A percentile compares a stretch with the other conserved stretches of the same genome.
phyloP scores from a whole-genome alignment of 2,329 filamentous ascomycete genomes.

The Stachybotrys chlorohalonatus region DNA sequence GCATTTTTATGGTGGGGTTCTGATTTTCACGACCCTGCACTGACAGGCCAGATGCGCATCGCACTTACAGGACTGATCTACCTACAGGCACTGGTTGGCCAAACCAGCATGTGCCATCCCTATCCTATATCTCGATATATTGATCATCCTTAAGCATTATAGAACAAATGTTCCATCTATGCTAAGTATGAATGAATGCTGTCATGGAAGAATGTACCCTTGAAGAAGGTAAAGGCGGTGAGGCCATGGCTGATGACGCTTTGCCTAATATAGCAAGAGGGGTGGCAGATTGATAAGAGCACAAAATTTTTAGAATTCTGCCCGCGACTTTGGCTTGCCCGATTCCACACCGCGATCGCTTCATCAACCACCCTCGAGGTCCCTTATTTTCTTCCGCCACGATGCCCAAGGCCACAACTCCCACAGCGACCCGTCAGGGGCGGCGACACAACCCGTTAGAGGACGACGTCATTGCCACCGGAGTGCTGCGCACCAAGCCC shows the following conservation, averaged over 20 bases:
- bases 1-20: constrained; percentile 9
- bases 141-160: neutral
- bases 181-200: neutral
- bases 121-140: neutral
- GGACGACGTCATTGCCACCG: constrained; percentile 69
- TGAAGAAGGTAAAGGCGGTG: constrained; percentile 14
- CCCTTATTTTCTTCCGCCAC: constrained; percentile 10
- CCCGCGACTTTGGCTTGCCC: constrained; percentile 10
- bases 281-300: constrained; percentile 30
- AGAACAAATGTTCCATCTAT: neutral
- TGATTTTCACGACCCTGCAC: neutral
- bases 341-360: constrained; percentile 5
- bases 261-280: constrained; percentile 22
- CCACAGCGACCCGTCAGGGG: constrained; percentile 45
- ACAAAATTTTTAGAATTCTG: constrained; percentile 25
- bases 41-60: neutral
- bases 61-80: neutral
- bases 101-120: too few species aligned
- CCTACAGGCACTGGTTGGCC: too few species aligned
- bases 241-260: constrained; percentile 9
- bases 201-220: neutral
- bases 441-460: constrained; percentile 85
- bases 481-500: constrained; percentile 63
- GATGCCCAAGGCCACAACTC: constrained; percentile 74
- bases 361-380: neutral